Base-by-base conservation (phyloP, 2,329 filamentous ascomycete genomes). In the Cercospora sp. region DNA sequence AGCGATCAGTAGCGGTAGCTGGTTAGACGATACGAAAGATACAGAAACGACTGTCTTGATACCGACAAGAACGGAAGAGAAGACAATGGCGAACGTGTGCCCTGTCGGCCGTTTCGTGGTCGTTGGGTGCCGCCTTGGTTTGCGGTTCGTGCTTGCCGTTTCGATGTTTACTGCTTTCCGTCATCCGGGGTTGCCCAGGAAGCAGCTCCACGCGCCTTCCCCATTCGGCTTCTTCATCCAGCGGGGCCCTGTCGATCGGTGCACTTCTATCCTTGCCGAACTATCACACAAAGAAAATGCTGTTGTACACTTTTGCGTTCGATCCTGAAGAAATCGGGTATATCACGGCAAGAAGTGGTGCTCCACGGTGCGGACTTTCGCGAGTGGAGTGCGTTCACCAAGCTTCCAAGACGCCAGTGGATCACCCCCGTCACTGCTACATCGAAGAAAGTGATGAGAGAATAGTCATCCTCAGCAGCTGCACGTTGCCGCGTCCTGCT, bases 171-270 rank as follows among this genome's bases (percentile, higher is more conserved):
- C 55, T 16, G 23, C 23, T 18, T 18, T 30, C 53, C 53, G 53
- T 57, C 53, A 31, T 30, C 30, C 30, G 55, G 55, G 55, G 55
- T 59, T 59, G 55, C 16, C 55, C 18, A 20, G 55, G 55, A 59
- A 59, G 55, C 55, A 59, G 55, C 30, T 59, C 28, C 30, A n/a
- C n/a, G 28, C 55, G 28, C 28, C 55, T 33, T 59, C 18, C 28
- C 55, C 55, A 20, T 36, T 36, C 55, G 55, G 28, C 20, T 28
- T 28, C 55, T n/a, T 58, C 55, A 26, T 13, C 18, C 20, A 13
- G 20, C 48, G 48, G 55, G 30, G 31, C 28, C 55, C 55, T 33
- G 55, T 18, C 55, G 55, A 59, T 59, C 55, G 16, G 31, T 16
- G 10, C 28, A 36, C 28, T 20, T 36, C 55, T 23, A 57, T 31